Evolutionary conservation across 1,284 basidiomycete species (phyloP).

Genomic region (Ceratobasidium sp.): DNA sequence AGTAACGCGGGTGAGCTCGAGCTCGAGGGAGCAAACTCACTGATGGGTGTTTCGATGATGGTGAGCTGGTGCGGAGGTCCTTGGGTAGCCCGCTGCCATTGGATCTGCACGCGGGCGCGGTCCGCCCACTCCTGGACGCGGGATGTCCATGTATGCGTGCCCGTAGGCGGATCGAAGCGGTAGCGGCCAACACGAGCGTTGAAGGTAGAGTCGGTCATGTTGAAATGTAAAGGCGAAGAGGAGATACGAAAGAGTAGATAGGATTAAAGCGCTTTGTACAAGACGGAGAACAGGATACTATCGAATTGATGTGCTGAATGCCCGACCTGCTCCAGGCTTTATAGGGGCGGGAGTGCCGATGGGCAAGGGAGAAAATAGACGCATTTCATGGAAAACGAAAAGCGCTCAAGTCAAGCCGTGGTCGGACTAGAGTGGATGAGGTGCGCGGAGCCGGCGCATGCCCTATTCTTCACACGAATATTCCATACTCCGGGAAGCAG

Average conservation of each 20-base stretch:
- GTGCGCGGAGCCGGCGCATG: constrained; percentile 9
- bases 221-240: background rate
- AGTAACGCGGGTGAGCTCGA: too few species aligned
- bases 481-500: constrained; percentile 9
- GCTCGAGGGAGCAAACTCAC: background rate
- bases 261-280: background rate
- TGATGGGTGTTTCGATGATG: constrained; percentile 2
- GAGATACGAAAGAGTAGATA: background rate
- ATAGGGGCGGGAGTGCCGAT: background rate
- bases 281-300: background rate
- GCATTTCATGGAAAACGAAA: background rate
- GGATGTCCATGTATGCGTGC: constrained; percentile 11
- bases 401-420: constrained; percentile 17
- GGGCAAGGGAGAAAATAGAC: background rate
- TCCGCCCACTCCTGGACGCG: constrained; percentile 23
- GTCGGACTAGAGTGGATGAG: background rate
- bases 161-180: background rate
- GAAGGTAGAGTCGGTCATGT: constrained; percentile 26
- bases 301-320: background rate
- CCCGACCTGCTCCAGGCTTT: background rate
- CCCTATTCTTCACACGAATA: constrained; percentile 29
- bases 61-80: constrained; percentile 18
- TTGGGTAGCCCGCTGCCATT: background rate
- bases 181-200: constrained; percentile 14
- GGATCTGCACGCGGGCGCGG: background rate